Conservation (phyloP, 257 asterid species). For the Gardenia jasminoides region DNA sequence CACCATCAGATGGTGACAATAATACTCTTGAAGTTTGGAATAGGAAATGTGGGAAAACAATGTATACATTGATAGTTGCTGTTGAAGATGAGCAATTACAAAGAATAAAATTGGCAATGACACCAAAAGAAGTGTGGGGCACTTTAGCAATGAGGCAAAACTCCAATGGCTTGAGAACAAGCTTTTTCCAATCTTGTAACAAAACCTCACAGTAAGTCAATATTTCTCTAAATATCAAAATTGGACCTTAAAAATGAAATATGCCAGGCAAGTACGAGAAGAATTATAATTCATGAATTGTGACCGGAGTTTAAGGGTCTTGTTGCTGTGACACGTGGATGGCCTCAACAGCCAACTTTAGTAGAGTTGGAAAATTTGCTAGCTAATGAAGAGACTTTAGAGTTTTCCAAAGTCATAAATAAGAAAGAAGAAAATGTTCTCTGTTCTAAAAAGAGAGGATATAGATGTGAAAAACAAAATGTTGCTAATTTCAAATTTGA, state of each 20-base stretch:
- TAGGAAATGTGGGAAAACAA: conserved; percentile 5
- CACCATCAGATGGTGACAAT: not conserved
- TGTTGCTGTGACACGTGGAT: not conserved
- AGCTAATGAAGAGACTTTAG: too few relatives aligned
- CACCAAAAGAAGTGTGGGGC: conserved; percentile 13
- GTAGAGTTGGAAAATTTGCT: too few relatives aligned
- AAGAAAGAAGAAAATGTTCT: too few relatives aligned
- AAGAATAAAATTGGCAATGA: not conserved
- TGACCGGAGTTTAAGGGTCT: not conserved
- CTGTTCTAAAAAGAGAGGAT: too few relatives aligned
- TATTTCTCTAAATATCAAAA: conserved; percentile 18
- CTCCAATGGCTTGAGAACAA: conserved; percentile 15
- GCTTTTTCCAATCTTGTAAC: too few relatives aligned
- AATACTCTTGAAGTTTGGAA: not conserved
- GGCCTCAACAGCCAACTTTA: too few relatives aligned
- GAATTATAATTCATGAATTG: conserved; percentile 17
- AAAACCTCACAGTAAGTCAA: too few relatives aligned
- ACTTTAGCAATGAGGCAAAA: conserved; percentile 1
- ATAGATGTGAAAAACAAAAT: too few relatives aligned
- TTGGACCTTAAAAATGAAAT: conserved; percentile 17
- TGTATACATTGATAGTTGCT: not conserved
- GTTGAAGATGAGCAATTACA: not conserved
- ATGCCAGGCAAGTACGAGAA: conserved; percentile 1
- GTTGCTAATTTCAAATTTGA: too few relatives aligned
- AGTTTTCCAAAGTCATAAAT: too few relatives aligned